Base-by-base conservation (phyloP, 2,329 filamentous ascomycete genomes). In the Cryphonectria parasitica region DNA sequence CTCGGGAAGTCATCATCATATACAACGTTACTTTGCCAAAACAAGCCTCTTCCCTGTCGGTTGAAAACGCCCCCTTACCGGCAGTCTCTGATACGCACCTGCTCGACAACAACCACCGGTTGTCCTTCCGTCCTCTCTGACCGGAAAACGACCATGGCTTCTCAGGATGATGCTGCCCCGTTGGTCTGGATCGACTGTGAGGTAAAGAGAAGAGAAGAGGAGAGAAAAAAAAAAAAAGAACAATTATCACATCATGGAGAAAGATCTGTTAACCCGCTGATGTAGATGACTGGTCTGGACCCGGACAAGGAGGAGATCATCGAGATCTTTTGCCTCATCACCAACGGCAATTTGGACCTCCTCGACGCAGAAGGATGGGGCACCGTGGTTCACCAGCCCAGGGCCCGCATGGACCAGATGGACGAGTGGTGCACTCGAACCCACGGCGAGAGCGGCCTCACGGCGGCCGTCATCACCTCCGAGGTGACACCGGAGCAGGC, bases 311-410 rank as follows among this genome's bases (percentile, higher is more conserved):
- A 98, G 78, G 90, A 91, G 69, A 96, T 98, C 77, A 89, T 98
- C 77, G 94, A 97, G 77, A 92, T 98, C 70, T 95, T 92, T 80
- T 98, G 95, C 83, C 91, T 97, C 81, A 88, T 99, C 78, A 99
- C 96, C 10, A 92, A 95, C 75, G 87, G 89, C 67, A 85, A 94
- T 72, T 88, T 99, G 28, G 87, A 92, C 70, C 80, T 97, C 45
- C 82, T 97, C 36, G 94, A 97, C 72, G 83, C 89, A 34, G 80
- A 86, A 43, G 95, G 95, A 75, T 97, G 92, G 85, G 93, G 97
- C 77, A 88, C 88, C 39, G 85, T 95, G 62, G 87, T 99, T 70
- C 91, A 95, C 79, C 92, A 93, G 76, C 85, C 89, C 0, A 85
- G 90, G 76, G 84, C 88, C 68, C 87, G 89, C 58, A 89, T 98